Base-by-base conservation (phyloP, 441 rosid species). In the Jatropha multifida region DNA sequence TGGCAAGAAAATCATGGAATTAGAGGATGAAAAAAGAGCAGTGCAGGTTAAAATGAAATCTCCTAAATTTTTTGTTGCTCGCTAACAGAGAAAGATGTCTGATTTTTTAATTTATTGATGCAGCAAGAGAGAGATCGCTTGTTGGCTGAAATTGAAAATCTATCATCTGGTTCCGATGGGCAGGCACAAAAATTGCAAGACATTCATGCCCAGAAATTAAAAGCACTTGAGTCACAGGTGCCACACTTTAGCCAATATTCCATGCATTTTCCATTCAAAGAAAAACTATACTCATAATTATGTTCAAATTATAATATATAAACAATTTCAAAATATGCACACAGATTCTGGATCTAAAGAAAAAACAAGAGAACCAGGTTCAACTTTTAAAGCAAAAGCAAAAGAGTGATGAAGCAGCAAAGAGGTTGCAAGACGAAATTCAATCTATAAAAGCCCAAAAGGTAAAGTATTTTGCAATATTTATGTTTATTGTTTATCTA, bases 351-450 rank as follows among this genome's bases (percentile, higher is more conserved):
- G 98, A 94, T 82, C 97, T 96, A 51, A 96, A 87, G 92, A 96
- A 89, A 83, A 96, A 96, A 87, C 97, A 94, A 83, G 99, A 96
- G 85, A 96, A 69, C 82, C 99, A 96, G 79, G 96, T 96, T 77
- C 98, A 92, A 84, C 88, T 96, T 70, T 83, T 96, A 68, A 96
- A 90, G 88, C 98, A 92, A 85, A 96, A 96, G 79, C 98, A 92
- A 80, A 96, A 89, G 83, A 92, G 98, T 77, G 98, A 96, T 74
- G 99, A 96, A 74, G 98, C 98, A 8, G 90, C 98, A 75, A 90
- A 85, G 85, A 84, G 96, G 52, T 84, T 96, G 78, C 98, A 92
- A 74, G 99, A 94, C 37, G 99, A 96, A 90, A 96, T 96, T 80
- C 98, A 91, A 80, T 92, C 84, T 63, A 96, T 96, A 67, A 94